Evolutionary conservation across 768 basidiomycete species (phyloP), one percentile per base, ranked within the genome.

Genomic region (Macrolepiota albuminosa): DNA sequence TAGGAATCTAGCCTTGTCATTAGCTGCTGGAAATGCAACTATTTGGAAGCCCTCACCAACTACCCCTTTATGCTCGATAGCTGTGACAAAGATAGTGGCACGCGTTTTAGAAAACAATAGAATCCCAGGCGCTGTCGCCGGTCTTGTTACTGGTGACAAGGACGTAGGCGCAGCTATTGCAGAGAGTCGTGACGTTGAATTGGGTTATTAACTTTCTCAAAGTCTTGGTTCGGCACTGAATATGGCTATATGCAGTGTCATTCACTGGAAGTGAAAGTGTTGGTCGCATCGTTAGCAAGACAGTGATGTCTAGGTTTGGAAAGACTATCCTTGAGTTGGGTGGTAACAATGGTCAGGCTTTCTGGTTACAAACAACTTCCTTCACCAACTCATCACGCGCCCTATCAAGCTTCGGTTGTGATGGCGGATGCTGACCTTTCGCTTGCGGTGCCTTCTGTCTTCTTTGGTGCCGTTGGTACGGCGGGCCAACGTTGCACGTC

Each of bases 31-130:
- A 18, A 98, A 98, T 72, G 88, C 93, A 1, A 95, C 93, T 0
- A 71, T 98, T 49, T 98, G 95, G 95, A 98, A 98, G 70, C 95
- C 95, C 7, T 90, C 94, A 0, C 92, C 88, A 2, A 90, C 82
- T 2, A 98, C 95, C 0, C 88, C 95, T 4, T 74, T 96, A 39
- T 95, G 88, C 70, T 81, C 94, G n/a, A 89, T 98, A 59, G 96
- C 95, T 0, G 84, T 94, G 26, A 95, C 92, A 26, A 87, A 84
- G 69, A 91, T 98, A 66, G 78, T 98, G 29, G 79, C 93, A 21
- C 71, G 76, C 34, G 89, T 98, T 14, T 78, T 98, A 60, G 90
- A 95, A 72, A 78, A 73, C 59, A 94, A 98, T 69, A 85, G 84
- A 37, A 76, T 97, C 10, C 90, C 92, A 2, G 93, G 93, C 3